Conservation (phyloP, 257 asterid genomes). For the Solanum pennellii region DNA sequence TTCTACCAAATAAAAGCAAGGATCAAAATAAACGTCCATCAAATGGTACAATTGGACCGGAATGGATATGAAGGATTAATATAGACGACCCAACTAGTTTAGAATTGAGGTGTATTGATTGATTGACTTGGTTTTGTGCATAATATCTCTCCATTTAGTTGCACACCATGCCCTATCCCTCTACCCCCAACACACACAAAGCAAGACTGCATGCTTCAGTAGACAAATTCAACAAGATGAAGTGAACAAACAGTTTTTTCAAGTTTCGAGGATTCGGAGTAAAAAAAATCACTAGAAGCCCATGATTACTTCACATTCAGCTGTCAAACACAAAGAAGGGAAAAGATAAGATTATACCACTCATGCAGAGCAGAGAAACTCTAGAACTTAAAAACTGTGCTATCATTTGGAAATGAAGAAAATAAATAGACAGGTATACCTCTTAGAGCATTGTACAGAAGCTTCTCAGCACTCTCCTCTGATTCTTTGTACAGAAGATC, state of each 20-base stretch:
- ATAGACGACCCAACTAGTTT: not conserved
- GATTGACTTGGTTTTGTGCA: not conserved
- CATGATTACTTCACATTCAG: not conserved
- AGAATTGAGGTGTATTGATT: not conserved
- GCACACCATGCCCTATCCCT: not conserved
- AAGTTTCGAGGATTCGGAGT: not conserved
- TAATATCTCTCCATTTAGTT: not conserved
- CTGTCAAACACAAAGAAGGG: not conserved
- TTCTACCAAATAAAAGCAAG: not conserved
- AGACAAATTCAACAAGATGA: not conserved
- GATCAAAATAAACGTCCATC: not conserved
- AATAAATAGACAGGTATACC: constrained; percentile 21
- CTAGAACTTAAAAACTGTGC: not conserved
- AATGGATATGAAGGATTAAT: not conserved
- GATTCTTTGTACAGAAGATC: constrained; percentile 62
- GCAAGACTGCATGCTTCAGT: not conserved
- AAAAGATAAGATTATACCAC: not conserved
- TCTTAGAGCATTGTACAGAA: constrained; percentile 49
- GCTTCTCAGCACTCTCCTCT: constrained; percentile 41
- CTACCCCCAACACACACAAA: not conserved
- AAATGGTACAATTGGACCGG: not conserved
- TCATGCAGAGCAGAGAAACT: not conserved
- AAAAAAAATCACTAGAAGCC: not conserved
- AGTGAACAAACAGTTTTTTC: not conserved
- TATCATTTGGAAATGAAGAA: not conserved